phyloP scores from a whole-genome alignment of 2,329 filamentous ascomycete genomes.

The Clathrospora elynae region DNA sequence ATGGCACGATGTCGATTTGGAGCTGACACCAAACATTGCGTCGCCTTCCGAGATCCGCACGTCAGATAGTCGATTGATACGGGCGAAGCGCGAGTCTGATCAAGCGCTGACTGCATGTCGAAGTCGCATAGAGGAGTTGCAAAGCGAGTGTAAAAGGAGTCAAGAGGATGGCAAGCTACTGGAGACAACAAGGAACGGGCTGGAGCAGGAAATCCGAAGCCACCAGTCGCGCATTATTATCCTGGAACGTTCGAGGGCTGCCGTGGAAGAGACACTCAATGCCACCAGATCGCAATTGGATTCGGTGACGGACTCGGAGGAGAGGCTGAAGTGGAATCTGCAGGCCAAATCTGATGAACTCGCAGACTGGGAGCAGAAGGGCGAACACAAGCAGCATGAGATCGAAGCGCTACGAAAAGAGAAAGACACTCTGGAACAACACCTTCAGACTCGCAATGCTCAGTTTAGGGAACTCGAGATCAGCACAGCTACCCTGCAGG shows the following conservation, averaged over 20 bases:
- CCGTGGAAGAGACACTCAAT: conserved; percentile 30
- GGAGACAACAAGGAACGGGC: conserved; percentile 20
- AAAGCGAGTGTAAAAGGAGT: conserved; percentile 37
- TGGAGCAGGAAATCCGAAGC: conserved; percentile 35
- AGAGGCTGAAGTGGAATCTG: conserved; percentile 28
- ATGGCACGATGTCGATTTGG: conserved; percentile 33
- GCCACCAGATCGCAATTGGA: conserved; percentile 30
- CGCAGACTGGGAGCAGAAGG: conserved; percentile 28
- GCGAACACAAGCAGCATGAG: conserved; percentile 20
- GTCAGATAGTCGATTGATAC: conserved; percentile 42
- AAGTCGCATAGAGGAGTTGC: conserved; percentile 41
- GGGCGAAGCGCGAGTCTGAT: conserved; percentile 46
- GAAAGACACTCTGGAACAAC: conserved; percentile 27
- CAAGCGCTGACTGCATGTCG: conserved; percentile 45
- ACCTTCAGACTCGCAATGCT: conserved; percentile 19
- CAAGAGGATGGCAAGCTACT: conserved; percentile 30
- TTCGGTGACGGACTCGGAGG: conserved; percentile 24
- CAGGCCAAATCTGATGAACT: conserved; percentile 36
- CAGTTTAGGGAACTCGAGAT: conserved; percentile 33
- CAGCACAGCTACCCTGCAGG: conserved; percentile 28
- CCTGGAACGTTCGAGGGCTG: conserved; percentile 35
- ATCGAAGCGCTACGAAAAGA: conserved; percentile 33
- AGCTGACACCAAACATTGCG: conserved; percentile 23
- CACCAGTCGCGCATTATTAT: conserved; percentile 39
- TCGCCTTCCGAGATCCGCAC: conserved; percentile 37